Percentiles rank a stretch among this genome's conserved stretches.
phyloP scores from a whole-genome alignment of 768 basidiomycete species.

The Serendipita vermifera region DNA sequence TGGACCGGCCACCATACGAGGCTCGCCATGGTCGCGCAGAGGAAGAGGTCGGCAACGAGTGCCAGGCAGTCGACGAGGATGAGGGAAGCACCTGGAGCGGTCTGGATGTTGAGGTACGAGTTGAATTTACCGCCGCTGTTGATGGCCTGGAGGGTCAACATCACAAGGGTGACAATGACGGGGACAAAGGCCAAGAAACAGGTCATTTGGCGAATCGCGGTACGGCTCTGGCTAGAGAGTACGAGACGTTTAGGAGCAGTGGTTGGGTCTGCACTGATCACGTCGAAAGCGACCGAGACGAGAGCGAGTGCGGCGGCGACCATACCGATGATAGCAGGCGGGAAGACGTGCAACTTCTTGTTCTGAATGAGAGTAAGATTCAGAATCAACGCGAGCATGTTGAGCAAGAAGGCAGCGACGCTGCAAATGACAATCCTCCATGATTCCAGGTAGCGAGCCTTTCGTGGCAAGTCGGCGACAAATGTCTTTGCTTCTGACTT shows the following conservation, averaged over 20 bases:
- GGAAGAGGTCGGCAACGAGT: neutral
- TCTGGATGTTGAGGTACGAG: neutral
- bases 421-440: conserved; percentile 7
- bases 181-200: conserved; percentile 7
- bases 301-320: neutral
- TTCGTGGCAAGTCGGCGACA: neutral
- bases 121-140: neutral
- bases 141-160: neutral
- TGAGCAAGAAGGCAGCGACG: neutral
- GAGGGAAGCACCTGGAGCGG: neutral
- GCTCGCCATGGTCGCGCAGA: conserved; percentile 9
- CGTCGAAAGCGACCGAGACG: neutral
- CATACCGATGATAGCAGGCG: conserved; percentile 7
- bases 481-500: too few species aligned
- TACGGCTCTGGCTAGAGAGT: neutral
- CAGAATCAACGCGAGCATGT: neutral
- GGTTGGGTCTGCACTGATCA: neutral
- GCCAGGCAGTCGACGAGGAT: conserved; percentile 5
- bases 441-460: neutral
- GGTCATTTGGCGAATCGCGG: conserved; percentile 7
- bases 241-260: neutral
- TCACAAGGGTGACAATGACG: conserved; percentile 8
- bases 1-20: conserved; percentile 10
- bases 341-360: neutral
- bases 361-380: conserved; percentile 1